Evolutionary conservation across 2,329 filamentous ascomycete genomes (phyloP).

Genomic region (Aureobasidium musti): DNA sequence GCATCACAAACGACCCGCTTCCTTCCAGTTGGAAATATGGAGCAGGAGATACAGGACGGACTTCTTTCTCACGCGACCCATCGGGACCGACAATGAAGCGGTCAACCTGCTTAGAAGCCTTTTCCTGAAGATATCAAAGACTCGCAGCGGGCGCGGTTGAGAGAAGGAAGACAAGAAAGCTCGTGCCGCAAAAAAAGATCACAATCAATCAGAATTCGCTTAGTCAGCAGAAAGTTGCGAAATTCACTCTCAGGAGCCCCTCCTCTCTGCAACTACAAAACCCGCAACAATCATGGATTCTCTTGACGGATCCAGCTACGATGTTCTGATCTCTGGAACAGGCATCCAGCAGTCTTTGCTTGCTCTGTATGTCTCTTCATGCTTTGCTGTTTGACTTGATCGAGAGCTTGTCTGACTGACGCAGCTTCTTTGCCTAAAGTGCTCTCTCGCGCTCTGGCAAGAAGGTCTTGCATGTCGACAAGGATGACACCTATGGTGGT

Average conservation of each 20-base stretch:
- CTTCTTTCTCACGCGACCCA: constrained; percentile 48
- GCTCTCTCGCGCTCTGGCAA: constrained; percentile 89
- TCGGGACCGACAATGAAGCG: constrained; percentile 49
- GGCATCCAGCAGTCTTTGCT: constrained; percentile 56
- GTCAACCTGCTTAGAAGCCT: constrained; percentile 31
- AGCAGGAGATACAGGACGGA: constrained; percentile 56
- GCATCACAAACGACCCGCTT: constrained; percentile 55
- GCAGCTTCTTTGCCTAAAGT: constrained; percentile 62
- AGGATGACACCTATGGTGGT: constrained; percentile 85
- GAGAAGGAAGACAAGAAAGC: constrained; percentile 20
- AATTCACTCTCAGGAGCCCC: constrained; percentile 4
- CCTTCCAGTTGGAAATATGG: constrained; percentile 48
- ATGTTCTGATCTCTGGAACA: constrained; percentile 57
- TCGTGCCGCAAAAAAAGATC: background rate
- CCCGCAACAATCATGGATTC: constrained; percentile 47
- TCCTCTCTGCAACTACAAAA: constrained; percentile 26
- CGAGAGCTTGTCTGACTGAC: constrained; percentile 68
- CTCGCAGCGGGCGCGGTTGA: constrained; percentile 40
- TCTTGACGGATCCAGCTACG: constrained; percentile 54
- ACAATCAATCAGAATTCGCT: background rate
- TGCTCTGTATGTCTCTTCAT: constrained; percentile 51
- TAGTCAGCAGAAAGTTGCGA: constrained; percentile 24
- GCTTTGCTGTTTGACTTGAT: constrained; percentile 25
- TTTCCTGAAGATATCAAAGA: constrained; percentile 35
- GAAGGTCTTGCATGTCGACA: constrained; percentile 86